Base-by-base conservation (phyloP, 2,329 filamentous ascomycete genomes). In the Fragosphaeria purpurea region DNA sequence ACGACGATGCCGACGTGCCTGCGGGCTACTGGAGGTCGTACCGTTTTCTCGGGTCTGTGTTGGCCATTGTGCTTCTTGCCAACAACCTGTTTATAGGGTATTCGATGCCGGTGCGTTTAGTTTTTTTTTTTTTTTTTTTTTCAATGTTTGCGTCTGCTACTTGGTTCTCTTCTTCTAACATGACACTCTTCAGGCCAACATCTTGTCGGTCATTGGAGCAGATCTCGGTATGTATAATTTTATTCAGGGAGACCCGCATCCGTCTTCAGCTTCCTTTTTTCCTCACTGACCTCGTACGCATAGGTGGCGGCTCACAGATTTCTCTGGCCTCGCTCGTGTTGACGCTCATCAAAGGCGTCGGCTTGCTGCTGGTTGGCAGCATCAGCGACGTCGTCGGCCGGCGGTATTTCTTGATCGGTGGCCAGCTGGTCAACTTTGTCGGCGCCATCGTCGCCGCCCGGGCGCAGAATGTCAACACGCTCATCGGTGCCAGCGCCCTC, bases 71-170 rank as follows among this genome's bases (percentile, higher is more conserved):
- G 9, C 30, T 50, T 34, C 42, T 50, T 2, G 48, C 42, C 42
- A 50, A 50, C 37, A 50, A 50, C 11, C 38, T 50, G 12, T 50
- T 50, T 22, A 50, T 50, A 11, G 48, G 48, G 11, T 50, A 50
- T 44, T 44, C 48, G 3, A 50, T 50, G 48, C 48, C 48, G 12
- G 42, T 44, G n/a, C 6, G 42, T 44, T 22, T 22, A 22, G 22
- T 22, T 22, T 22, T 22, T 22, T 22, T 22, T 22, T 22, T 22
- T 22, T 22, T 22, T 22, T 22, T 22, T 22, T 22, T 22, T 22
- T 22, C n/a, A n/a, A n/a, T n/a, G n/a, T 22, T 22, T 22, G 2
- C 3, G 22, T 22, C 22, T 22, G 22, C 22, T 22, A 3, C 22
- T 22, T 22, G 22, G 22, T 22, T 22, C 22, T 22, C 42, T 22